phyloP scores from a whole-genome alignment of 2,329 filamentous ascomycete genomes.

The Metarhizium guizhouense region DNA sequence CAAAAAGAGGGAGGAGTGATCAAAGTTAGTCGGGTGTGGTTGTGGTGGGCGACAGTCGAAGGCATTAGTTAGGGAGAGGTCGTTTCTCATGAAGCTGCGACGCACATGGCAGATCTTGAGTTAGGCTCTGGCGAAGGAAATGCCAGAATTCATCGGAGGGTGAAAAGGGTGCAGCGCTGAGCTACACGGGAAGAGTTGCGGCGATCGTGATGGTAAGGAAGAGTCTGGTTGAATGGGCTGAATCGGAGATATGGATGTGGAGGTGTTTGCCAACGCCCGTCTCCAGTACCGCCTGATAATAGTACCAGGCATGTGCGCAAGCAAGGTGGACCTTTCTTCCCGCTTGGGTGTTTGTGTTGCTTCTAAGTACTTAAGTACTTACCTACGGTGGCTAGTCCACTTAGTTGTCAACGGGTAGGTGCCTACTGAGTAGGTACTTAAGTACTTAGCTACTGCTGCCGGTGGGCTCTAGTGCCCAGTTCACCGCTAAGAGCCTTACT shows the following conservation, averaged over 20 bases:
- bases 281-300: background rate
- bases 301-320: too few species aligned
- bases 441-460: too few species aligned
- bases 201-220: background rate
- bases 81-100: slow-evolving; percentile 2
- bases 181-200: too few species aligned
- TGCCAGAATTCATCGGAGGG: background rate
- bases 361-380: too few species aligned
- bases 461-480: too few species aligned
- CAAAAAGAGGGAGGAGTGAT: background rate
- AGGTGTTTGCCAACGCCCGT: background rate
- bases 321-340: too few species aligned
- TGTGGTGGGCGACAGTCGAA: slow-evolving; percentile 1
- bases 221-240: background rate
- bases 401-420: too few species aligned
- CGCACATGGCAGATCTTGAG: slow-evolving; percentile 1
- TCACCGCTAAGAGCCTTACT: background rate
- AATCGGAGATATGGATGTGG: background rate
- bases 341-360: too few species aligned
- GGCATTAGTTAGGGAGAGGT: background rate
- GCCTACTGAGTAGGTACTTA: too few species aligned
- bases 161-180: background rate
- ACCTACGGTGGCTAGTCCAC: too few species aligned
- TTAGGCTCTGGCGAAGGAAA: background rate
- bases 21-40: background rate